Base-by-base conservation (phyloP, 306 rosid genomes). In the Prunus davidiana region DNA sequence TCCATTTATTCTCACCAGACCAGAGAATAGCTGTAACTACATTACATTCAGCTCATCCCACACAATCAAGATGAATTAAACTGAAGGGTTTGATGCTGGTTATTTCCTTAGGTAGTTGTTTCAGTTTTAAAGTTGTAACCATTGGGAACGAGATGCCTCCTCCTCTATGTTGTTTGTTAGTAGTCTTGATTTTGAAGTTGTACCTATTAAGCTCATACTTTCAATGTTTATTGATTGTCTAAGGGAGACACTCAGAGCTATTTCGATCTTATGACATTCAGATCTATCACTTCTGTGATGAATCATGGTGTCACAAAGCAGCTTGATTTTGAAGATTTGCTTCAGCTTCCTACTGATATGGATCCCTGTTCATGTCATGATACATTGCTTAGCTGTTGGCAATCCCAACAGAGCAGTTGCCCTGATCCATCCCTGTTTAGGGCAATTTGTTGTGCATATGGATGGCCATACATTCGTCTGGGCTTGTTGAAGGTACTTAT, bases 381-480 rank as follows among this genome's bases (percentile, higher is more conserved):
- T 61, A 81, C 81, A 81, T 81, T 92, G 75, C 78, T 72, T 65
- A 77, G 81, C 80, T 85, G 89, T 80, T 94, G 98, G 98, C 78
- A 72, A 82, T 85, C 76, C 76, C 96, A 92, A 79, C 67, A 79
- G 78, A 80, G 77, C 70, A 77, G 80, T 68, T 60, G 56, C 73
- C 83, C 90, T 60, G 86, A 63, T 22, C 92, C 96, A 55, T 90
- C 97, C 64, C 83, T 94, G 46, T 78, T 94, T 77, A 84, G 88
- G 88, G 97, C 96, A 72, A 82, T 92, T 34, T 92, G 91, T 83
- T 65, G 66, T 84, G 98, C 96, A 71, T 94, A 92, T 87, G 97
- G 98, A 69, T 92, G 96, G 98, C 96, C 95, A 54, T 94, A 94
- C 77, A 65, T 84, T 73, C 64, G 85, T 86, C 88, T 92, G 67